Evolutionary conservation across 495 filamentous ascomycete species (phyloP), one percentile per base, ranked within the genome.

Genomic region (Cercophora scortea): DNA sequence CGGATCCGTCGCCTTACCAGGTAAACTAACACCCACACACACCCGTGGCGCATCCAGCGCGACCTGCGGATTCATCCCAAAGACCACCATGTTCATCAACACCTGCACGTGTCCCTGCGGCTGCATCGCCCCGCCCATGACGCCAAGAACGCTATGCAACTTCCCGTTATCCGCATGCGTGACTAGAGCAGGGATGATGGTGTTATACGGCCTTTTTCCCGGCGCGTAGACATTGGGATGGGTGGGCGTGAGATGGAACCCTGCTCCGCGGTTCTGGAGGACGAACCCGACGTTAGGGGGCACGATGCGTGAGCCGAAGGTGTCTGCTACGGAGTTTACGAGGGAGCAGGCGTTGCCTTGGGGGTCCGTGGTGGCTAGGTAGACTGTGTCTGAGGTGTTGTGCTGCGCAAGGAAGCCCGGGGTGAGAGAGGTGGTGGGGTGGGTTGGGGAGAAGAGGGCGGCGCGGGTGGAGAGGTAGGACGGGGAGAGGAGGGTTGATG

Each of bases 61-160:
- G 1, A 77, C 78, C 68, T 94, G 89, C n/a, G 89, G 88, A 50
- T 82, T 79, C 58, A 82, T 78, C 12, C 80, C 79, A 68, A 91
- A 93, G 2, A 79, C 79, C 7, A 89, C 70, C 80, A 88, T 85
- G 60, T 93, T 93, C 11, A 93, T 72, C 54, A 94, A 67, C 0
- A 94, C 87, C 64, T 94, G 89, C 1, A 91, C 85, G 65, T 94
- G 89, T 6, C 89, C 89, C 66, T 93, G 89, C 0, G 89, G 89
- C 66, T 94, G 89, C 89, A 94, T 93, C 66, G 88, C 90, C 17
- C 89, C 89, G 46, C 89, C 89, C 89, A 93, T 93, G 43, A 91
- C 87, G 35, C 89, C 89, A 51, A 86, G 88, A 0, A 90, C 86
- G 11, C 78, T 79, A 58, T 90, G 80, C 39, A 94, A 66, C 25